phyloP scores from a whole-genome alignment of 441 rosid species.

The Macaranga tanarius region DNA sequence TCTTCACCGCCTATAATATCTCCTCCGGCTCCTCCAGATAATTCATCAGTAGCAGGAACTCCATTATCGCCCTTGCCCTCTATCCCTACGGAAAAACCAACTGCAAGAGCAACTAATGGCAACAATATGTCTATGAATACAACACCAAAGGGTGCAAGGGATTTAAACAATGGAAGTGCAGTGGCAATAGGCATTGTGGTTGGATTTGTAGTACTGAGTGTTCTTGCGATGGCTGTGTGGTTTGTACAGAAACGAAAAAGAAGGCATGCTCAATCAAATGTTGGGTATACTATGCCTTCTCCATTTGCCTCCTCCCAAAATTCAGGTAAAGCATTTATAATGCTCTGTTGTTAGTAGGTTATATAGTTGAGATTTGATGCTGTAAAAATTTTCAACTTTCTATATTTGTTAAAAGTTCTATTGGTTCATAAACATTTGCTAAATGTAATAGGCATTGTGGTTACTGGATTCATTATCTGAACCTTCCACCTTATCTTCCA shows the following conservation, averaged over 20 bases:
- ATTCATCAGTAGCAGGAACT: constrained; percentile 35
- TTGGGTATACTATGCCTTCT: constrained; percentile 71
- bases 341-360: neutral
- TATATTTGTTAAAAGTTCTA: constrained; percentile 1
- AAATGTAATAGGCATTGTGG: neutral
- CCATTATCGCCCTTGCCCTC: constrained; percentile 47
- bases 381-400: neutral
- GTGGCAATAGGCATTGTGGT: constrained; percentile 60
- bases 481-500: neutral
- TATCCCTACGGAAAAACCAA: constrained; percentile 58
- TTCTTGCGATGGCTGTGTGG: constrained; percentile 63
- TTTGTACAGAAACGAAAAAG: constrained; percentile 53
- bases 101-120: constrained; percentile 52
- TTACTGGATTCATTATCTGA: neutral
- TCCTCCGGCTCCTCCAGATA: constrained; percentile 54
- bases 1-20: constrained; percentile 36
- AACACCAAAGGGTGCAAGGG: constrained; percentile 26
- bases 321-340: constrained; percentile 55
- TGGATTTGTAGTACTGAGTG: constrained; percentile 57
- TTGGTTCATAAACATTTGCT: neutral
- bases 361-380: neutral
- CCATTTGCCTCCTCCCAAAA: constrained; percentile 65
- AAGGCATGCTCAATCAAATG: constrained; percentile 44
- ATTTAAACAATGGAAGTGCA: constrained; percentile 49
- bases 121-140: constrained; percentile 33